These are phyloP conservation scores for Codiaeum variegatum DNA, from an alignment of 441 rosid genomes.

Conservation along the genomic window DNA sequence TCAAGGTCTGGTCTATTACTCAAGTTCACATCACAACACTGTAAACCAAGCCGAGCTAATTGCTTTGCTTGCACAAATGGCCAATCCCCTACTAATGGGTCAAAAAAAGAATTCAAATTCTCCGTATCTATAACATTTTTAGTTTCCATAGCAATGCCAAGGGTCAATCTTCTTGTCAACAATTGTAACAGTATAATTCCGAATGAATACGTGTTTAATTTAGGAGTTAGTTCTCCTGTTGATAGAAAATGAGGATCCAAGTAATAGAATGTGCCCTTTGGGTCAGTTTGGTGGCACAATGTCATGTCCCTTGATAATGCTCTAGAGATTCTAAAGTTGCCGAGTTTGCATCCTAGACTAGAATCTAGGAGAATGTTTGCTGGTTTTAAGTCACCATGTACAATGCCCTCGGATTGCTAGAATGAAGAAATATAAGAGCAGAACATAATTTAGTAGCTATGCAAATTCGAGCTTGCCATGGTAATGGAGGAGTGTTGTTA, in stretches of 20 bases:
- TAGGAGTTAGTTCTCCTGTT: slow-evolving; percentile 70
- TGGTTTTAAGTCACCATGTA: slow-evolving; percentile 85
- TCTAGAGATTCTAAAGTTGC: slow-evolving; percentile 70
- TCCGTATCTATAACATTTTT: slow-evolving; percentile 49
- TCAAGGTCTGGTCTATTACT: slow-evolving; percentile 71
- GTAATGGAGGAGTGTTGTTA: slow-evolving; percentile 68
- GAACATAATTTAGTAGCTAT: slow-evolving; percentile 75
- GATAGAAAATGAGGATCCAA: slow-evolving; percentile 75
- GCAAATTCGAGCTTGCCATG: slow-evolving; percentile 74
- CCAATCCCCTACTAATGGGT: slow-evolving; percentile 92
- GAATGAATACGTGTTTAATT: slow-evolving; percentile 79
- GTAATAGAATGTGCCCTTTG: slow-evolving; percentile 57
- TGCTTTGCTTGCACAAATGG: slow-evolving; percentile 84
- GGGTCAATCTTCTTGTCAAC: slow-evolving; percentile 64
- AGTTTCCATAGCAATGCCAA: slow-evolving; percentile 56
- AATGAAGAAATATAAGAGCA: slow-evolving; percentile 81
- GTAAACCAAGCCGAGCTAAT: slow-evolving; percentile 68
- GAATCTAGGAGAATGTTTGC: slow-evolving; percentile 74
- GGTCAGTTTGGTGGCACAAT: slow-evolving; percentile 38
- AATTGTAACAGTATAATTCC: slow-evolving; percentile 72
- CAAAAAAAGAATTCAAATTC: slow-evolving; percentile 47
- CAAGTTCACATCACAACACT: slow-evolving; percentile 63
- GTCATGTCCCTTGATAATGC: slow-evolving; percentile 31
- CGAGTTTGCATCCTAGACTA: slow-evolving; percentile 62
- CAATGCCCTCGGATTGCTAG: slow-evolving; percentile 58